phyloP scores from a whole-genome alignment of 164 flowering plant genomes.

The Saururus chinensis region DNA sequence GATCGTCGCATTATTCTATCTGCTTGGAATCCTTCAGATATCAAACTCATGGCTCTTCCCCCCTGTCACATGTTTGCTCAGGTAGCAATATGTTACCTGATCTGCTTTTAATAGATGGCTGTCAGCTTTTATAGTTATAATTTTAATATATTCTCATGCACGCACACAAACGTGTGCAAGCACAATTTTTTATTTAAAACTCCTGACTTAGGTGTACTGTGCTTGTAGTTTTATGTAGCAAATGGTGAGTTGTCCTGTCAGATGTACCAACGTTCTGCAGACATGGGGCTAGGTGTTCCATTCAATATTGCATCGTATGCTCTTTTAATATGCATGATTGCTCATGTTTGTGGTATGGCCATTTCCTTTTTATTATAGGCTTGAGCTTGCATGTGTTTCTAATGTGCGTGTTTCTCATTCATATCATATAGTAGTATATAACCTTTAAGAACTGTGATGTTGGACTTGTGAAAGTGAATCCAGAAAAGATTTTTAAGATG shows the following conservation, averaged over 20 bases:
- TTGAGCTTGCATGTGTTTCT: not conserved
- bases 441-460: not conserved
- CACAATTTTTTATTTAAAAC: no score
- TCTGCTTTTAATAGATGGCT: not conserved
- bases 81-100: conserved; percentile 20
- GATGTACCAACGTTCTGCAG: conserved; percentile 96
- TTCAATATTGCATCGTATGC: conserved; percentile 95
- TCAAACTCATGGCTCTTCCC: conserved; percentile 88
- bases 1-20: conserved; percentile 83
- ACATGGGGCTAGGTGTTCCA: conserved; percentile 96
- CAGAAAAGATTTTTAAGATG: no score
- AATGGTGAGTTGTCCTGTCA: conserved; percentile 91
- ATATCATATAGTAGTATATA: not conserved
- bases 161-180: no score
- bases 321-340: conserved; percentile 81
- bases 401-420: not conserved
- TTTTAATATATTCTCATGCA: no score
- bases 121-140: no score
- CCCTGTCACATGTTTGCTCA: conserved; percentile 98
- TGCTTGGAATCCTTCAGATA: conserved; percentile 97
- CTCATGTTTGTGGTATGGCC: conserved; percentile 88
- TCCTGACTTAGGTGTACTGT: not conserved
- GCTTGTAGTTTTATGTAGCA: conserved; percentile 76
- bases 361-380: not conserved
- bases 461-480: no score